These are phyloP conservation scores for Pichia sp. DNA, from an alignment of 1,139 yeast species.

Conservation along the genomic window DNA sequence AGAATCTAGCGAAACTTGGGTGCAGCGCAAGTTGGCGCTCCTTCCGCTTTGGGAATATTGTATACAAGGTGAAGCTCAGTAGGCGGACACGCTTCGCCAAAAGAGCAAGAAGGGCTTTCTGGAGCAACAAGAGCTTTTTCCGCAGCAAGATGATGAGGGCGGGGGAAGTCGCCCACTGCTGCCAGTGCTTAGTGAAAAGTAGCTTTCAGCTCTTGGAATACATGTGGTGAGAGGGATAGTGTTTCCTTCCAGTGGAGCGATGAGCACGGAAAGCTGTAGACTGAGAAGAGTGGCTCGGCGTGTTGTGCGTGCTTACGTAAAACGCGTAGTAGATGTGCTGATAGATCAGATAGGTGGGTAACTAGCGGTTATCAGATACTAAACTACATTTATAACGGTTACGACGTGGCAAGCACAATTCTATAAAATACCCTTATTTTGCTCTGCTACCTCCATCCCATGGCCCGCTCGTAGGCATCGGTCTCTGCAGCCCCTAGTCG, in stretches of 20 bases:
- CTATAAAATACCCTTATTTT: not conserved
- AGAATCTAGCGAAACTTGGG: not conserved
- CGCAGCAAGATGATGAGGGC: too few relatives aligned
- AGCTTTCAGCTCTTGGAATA: too few relatives aligned
- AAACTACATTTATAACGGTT: not conserved
- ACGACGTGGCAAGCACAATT: not conserved
- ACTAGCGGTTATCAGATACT: not conserved
- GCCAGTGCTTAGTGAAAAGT: too few relatives aligned
- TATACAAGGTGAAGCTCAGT: constrained; percentile 12
- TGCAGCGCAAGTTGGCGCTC: constrained; percentile 10
- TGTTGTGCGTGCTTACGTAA: too few relatives aligned
- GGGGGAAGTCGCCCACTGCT: too few relatives aligned
- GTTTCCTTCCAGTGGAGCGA: too few relatives aligned
- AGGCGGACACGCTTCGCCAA: not conserved
- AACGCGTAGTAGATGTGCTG: too few relatives aligned
- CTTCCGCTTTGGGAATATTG: constrained; percentile 18
- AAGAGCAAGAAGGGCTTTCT: not conserved
- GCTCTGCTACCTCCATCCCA: constrained; percentile 42
- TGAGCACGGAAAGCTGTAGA: too few relatives aligned
- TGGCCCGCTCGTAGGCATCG: constrained; percentile 47
- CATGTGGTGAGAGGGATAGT: too few relatives aligned
- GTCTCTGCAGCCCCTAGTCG: constrained; percentile 43
- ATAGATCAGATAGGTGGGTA: too few relatives aligned
- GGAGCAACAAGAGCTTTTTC: too few relatives aligned
- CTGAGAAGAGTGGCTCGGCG: too few relatives aligned